Evolutionary conservation across 768 basidiomycete genomes (phyloP).

Genomic region (Panus rudis): DNA sequence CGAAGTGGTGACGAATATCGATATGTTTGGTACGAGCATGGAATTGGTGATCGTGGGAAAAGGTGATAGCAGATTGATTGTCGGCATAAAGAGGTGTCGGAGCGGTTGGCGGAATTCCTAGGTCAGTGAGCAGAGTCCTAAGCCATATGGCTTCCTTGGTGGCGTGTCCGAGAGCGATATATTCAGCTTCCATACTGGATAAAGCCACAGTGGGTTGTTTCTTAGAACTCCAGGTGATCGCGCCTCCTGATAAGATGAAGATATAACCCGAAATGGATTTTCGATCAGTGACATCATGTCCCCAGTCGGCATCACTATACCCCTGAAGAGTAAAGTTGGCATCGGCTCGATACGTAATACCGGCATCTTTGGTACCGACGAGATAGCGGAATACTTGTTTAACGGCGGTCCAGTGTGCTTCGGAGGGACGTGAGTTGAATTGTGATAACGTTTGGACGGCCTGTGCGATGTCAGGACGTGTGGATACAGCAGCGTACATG

Average conservation of each 20-base stretch:
- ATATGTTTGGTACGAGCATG: constrained; percentile 32
- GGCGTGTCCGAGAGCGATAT: constrained; percentile 27
- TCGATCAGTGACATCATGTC: constrained; percentile 11
- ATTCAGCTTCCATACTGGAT: constrained; percentile 30
- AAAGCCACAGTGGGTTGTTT: constrained; percentile 28
- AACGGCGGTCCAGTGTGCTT: constrained; percentile 16
- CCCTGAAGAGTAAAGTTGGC: neutral
- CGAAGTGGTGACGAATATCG: constrained; percentile 29
- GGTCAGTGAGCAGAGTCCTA: constrained; percentile 1
- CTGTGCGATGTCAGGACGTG: constrained; percentile 26
- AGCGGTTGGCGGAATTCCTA: constrained; percentile 2
- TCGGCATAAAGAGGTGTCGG: constrained; percentile 26
- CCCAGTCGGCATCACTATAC: constrained; percentile 17
- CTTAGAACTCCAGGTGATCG: constrained; percentile 29
- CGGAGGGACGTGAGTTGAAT: constrained; percentile 16
- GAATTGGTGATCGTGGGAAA: constrained; percentile 22
- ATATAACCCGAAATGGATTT: constrained; percentile 31
- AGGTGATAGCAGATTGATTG: constrained; percentile 29
- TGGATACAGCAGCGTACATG: constrained; percentile 21
- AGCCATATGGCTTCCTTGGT: constrained; percentile 20
- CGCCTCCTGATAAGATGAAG: constrained; percentile 23
- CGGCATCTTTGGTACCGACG: constrained; percentile 8
- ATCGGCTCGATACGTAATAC: constrained; percentile 1
- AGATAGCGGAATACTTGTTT: constrained; percentile 21
- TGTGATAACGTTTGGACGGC: constrained; percentile 15